Evolutionary conservation across 306 rosid genomes (phyloP).

Genomic region (Astragalus glycyphyllos): DNA sequence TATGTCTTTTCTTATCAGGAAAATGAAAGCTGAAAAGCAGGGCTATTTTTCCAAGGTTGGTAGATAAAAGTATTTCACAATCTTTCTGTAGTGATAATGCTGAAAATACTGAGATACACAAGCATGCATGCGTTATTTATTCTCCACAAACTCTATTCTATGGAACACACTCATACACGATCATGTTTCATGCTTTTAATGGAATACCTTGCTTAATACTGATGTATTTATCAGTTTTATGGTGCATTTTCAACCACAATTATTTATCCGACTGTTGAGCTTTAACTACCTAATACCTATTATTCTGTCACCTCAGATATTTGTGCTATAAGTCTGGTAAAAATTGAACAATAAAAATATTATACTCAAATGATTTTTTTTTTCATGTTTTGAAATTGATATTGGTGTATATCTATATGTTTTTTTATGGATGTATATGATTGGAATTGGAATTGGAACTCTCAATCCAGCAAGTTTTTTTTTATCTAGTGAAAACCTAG

Average conservation of each 20-base stretch:
- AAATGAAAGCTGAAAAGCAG: slow-evolving; percentile 72
- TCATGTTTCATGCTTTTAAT: background rate
- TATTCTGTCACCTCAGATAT: background rate
- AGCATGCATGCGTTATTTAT: slow-evolving; percentile 21
- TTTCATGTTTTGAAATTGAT: background rate
- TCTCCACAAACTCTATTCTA: slow-evolving; percentile 27
- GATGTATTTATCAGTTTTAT: background rate
- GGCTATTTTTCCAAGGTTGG: slow-evolving; percentile 75
- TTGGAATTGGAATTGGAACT: background rate
- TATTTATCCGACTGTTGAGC: slow-evolving; percentile 7
- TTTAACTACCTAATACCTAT: background rate
- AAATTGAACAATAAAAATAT: background rate
- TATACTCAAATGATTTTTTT: background rate
- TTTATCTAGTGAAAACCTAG: background rate
- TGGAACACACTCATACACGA: slow-evolving; percentile 3
- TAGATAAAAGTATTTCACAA: slow-evolving; percentile 25
- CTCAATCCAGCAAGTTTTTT: background rate
- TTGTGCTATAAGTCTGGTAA: slow-evolving; percentile 1
- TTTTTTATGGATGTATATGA: background rate
- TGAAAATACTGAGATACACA: slow-evolving; percentile 33
- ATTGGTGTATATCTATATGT: background rate
- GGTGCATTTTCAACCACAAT: background rate
- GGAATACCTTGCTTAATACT: slow-evolving; percentile 16
- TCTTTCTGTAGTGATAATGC: slow-evolving; percentile 10
- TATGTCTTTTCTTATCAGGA: slow-evolving; percentile 57